Conservation (phyloP, 2,329 filamentous ascomycete genomes). For the Cercospora berteroae region DNA sequence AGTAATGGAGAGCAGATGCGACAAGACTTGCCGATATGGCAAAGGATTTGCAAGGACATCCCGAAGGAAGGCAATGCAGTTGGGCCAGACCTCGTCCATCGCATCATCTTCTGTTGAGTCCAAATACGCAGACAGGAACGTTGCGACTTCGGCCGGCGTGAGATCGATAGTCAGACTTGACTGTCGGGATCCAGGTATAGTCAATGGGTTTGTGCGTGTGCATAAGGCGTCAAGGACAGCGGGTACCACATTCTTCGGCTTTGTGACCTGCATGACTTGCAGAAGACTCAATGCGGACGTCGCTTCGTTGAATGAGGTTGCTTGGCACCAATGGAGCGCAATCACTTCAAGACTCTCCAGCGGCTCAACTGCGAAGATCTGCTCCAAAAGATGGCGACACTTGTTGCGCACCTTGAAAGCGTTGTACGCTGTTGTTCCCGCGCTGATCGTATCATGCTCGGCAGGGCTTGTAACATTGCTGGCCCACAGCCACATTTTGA, state of each 20-base stretch:
- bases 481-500: slow-evolving; percentile 92
- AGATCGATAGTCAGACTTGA: slow-evolving; percentile 86
- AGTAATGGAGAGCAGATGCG: slow-evolving; percentile 82
- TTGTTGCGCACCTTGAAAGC: slow-evolving; percentile 88
- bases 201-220: slow-evolving; percentile 81
- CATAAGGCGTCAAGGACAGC: slow-evolving; percentile 96
- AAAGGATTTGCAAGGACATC: slow-evolving; percentile 92
- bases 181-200: slow-evolving; percentile 73
- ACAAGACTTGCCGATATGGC: slow-evolving; percentile 86
- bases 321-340: slow-evolving; percentile 74
- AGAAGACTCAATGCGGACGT: slow-evolving; percentile 77
- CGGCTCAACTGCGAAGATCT: slow-evolving; percentile 87
- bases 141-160: slow-evolving; percentile 77
- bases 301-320: slow-evolving; percentile 38
- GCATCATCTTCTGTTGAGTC: slow-evolving; percentile 90
- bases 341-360: slow-evolving; percentile 91
- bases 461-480: slow-evolving; percentile 59
- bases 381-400: slow-evolving; percentile 81
- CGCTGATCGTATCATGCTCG: slow-evolving; percentile 62
- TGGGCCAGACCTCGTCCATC: slow-evolving; percentile 96
- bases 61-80: slow-evolving; percentile 85
- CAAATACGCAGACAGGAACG: slow-evolving; percentile 88
- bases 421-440: slow-evolving; percentile 82
- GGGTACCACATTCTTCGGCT: slow-evolving; percentile 87
- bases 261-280: slow-evolving; percentile 84